Percentiles rank a stretch among this genome's conserved stretches.
Conservation (phyloP, 495 filamentous ascomycete species). For the Stereocaulon alpinum region DNA sequence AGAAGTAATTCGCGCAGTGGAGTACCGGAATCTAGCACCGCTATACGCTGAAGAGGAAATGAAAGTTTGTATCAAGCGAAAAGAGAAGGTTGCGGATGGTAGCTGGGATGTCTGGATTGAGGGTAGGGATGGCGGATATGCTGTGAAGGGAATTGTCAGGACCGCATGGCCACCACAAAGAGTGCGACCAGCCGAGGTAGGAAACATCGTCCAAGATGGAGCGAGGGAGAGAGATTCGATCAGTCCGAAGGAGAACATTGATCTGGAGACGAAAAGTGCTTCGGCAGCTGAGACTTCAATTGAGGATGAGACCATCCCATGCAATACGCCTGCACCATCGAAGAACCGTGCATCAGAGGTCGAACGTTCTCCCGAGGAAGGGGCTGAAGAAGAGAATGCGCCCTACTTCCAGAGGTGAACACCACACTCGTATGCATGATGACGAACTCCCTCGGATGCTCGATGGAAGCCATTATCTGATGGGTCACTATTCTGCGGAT, state of each 20-base stretch:
- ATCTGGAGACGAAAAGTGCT: no score
- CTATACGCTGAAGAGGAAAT: slow-evolving; percentile 62
- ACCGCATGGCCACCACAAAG: slow-evolving; percentile 5
- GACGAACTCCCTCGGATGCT: neutral
- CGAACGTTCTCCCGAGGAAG: neutral
- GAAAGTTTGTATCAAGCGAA: slow-evolving; percentile 42
- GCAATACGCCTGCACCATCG: neutral
- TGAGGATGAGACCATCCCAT: neutral
- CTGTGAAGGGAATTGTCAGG: slow-evolving; percentile 46
- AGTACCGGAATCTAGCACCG: slow-evolving; percentile 77
- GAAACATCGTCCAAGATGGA: no score
- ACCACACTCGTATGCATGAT: neutral
- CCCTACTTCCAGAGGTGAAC: neutral
- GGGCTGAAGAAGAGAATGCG: neutral
- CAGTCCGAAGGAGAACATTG: neutral
- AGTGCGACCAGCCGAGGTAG: no score
- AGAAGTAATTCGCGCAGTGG: slow-evolving; percentile 39
- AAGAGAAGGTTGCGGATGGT: slow-evolving; percentile 9
- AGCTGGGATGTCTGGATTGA: slow-evolving; percentile 60
- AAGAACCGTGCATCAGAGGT: neutral
- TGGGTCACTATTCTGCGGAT: no score
- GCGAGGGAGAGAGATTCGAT: neutral
- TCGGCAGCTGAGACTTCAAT: neutral
- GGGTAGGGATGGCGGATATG: slow-evolving; percentile 44
- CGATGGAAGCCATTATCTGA: neutral